A percentile compares a stretch with the other conserved stretches of the same genome.
Conservation (phyloP, 1,284 basidiomycete genomes). For the Paramarasmius palmivorus region DNA sequence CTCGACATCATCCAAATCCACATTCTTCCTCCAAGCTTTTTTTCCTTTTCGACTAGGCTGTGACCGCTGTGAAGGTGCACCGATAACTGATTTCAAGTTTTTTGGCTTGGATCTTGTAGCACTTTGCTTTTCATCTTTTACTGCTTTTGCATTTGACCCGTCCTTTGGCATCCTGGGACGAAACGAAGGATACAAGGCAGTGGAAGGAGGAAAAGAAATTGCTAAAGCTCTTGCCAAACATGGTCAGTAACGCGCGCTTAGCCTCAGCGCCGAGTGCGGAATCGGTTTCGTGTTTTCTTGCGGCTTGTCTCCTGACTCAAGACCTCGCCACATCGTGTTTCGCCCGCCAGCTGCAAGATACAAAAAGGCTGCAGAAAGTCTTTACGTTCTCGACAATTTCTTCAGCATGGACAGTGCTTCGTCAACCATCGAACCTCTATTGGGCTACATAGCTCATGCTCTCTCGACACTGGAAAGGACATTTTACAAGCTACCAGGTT, state of each 20-base stretch:
- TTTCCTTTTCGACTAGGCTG: slow-evolving; percentile 89
- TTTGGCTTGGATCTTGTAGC: slow-evolving; percentile 12
- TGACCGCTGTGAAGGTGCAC: slow-evolving; percentile 68
- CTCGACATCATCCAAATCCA: slow-evolving; percentile 79
- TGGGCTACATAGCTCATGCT: slow-evolving; percentile 57
- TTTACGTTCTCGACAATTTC: neutral
- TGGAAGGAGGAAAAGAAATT: neutral
- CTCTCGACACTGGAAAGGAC: slow-evolving; percentile 55
- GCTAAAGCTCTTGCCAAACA: neutral
- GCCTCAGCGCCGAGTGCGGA: too few species aligned
- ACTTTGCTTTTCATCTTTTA: neutral
- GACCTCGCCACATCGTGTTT: too few species aligned
- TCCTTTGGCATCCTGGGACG: slow-evolving; percentile 4
- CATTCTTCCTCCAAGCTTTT: slow-evolving; percentile 91
- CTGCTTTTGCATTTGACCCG: neutral
- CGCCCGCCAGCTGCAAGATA: too few species aligned
- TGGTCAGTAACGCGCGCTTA: too few species aligned
- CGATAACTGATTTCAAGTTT: slow-evolving; percentile 31
- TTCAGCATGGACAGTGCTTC: slow-evolving; percentile 14
- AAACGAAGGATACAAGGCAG: neutral
- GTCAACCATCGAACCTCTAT: slow-evolving; percentile 57
- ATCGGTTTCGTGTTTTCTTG: too few species aligned
- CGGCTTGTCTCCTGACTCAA: too few species aligned
- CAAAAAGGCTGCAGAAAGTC: too few species aligned
- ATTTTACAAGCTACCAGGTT: slow-evolving; percentile 83